Conservation (phyloP, 208 protist species). For the Trypanosoma platydactyli region DNA sequence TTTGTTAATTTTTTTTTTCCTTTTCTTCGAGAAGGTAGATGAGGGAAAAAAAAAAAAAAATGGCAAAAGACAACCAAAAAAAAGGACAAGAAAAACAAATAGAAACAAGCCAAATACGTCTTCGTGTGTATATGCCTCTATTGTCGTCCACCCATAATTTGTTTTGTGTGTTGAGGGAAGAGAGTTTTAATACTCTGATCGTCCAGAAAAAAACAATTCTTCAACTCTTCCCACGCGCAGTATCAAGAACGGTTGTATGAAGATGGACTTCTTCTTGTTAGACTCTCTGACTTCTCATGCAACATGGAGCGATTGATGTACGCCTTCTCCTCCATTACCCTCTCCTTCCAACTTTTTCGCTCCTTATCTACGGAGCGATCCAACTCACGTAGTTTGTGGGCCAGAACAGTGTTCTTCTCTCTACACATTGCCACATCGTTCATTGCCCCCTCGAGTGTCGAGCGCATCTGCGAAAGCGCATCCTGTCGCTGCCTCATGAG, state of each 20-base stretch:
- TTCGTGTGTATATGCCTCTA: neutral
- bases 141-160: neutral
- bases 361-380: constrained; percentile 69
- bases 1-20: neutral
- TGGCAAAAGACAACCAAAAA: constrained; percentile 10
- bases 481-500: constrained; percentile 66
- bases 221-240: neutral
- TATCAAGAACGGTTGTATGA: constrained; percentile 12
- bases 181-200: too few species aligned
- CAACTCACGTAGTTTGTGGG: constrained; percentile 62
- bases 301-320: constrained; percentile 38
- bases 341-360: constrained; percentile 59
- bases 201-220: neutral
- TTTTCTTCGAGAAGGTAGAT: neutral
- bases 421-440: constrained; percentile 61
- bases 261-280: neutral
- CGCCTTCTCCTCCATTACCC: constrained; percentile 66
- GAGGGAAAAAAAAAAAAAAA: constrained; percentile 22
- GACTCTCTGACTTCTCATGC: constrained; percentile 1
- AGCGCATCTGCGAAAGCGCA: constrained; percentile 58
- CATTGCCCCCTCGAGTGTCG: constrained; percentile 61
- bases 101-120: neutral
- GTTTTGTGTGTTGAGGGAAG: too few species aligned
- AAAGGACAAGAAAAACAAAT: neutral
- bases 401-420: constrained; percentile 58